Base-by-base conservation (phyloP, 108 stramenopile genomes). In the Epithemia pelagica region DNA sequence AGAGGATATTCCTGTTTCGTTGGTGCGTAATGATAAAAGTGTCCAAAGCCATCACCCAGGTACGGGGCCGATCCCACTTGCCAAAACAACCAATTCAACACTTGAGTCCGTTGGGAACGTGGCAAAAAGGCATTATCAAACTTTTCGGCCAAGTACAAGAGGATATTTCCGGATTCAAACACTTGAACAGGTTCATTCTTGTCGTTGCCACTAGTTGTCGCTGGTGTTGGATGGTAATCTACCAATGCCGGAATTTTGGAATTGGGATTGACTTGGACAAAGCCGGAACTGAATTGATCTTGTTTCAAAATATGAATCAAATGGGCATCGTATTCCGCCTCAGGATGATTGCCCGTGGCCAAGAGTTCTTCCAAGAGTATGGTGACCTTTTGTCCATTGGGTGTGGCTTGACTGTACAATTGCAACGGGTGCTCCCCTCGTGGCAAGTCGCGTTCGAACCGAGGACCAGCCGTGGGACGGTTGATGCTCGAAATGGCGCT, bases 1-100 rank as follows among this genome's bases (percentile, higher is more conserved):
- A 92, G 81, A 19, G 86, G 81, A 64, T 96, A 96, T 33, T 87
- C 66, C 32, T 82, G 69, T 63, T 94, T 88, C 24, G 69, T 61
- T 7, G 76, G 84, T 0, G 91, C 92, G 61, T 91, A 94, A 1
- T 28, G 51, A 37, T 68, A 84, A 64, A 92, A 92, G 64, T 92
- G 91, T 21, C 88, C 88, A 67, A 89, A 90, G 22, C 83, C 82
- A 20, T 86, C 87, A 25, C 95, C 89, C 18, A 92, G 33, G 61
- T 89, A 86, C 15, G 87, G 86, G 15, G 74, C 87, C 27, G 71
- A 62, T 1, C 87, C 91, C 69, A 87, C 77, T 58, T 87, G 79
- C 87, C 89, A 96, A 65, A 90, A 83, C 10, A 96, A 73, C 95
- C 95, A 96, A 65, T 90, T 89, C 53, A 94, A 52, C 57, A 59